Evolutionary conservation across 352 stramenopile genomes (phyloP), one percentile per base, ranked within the genome.

Genomic region (Thalassiosira hispida): DNA sequence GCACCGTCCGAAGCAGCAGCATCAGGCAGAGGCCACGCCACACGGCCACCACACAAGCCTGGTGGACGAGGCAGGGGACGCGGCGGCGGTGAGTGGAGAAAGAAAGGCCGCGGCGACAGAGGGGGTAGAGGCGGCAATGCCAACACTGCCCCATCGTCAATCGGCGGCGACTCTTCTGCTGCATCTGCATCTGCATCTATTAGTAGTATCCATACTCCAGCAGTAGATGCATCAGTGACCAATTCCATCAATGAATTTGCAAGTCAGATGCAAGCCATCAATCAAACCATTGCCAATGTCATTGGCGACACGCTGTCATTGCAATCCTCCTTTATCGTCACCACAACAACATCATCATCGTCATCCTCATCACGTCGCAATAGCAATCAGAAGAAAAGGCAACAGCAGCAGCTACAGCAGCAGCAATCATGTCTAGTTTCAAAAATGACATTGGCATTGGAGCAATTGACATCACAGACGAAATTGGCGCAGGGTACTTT

Each of bases 181-280:
- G 7, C 42, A 14, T 14, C 42, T 51, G 8, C 42, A 51, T 51
- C 18, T 51, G 2, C 8, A 22, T 4, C 42, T 51, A 14, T 14
- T 51, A 51, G 42, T 14, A 51, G 42, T 18, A 51, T 20, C 9
- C 42, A 42, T 5, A 12, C 12, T 42, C 5, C 5, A 12, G 35
- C 35, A 42, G n/a, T n/a, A n/a, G n/a, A n/a, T n/a, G 9, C 27
- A 47, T 65, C 56, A 14, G 8, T 65, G 4, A 6, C 56, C 56
- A 42, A 65, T 65, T 65, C 56, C 1, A 3, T 65, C 56, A 27
- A 47, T 11, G 23, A 65, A 42, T 65, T 65, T 27, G 25, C 56
- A 29, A 47, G 6, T 29, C 56, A 65, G 8, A 65, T 65, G 56
- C 56, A 65, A 25, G 12, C 33, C 11, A 65, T 65, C 56, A 42